Conservation (phyloP, 805 yeast genomes). For the Ogataea salicorniae region DNA sequence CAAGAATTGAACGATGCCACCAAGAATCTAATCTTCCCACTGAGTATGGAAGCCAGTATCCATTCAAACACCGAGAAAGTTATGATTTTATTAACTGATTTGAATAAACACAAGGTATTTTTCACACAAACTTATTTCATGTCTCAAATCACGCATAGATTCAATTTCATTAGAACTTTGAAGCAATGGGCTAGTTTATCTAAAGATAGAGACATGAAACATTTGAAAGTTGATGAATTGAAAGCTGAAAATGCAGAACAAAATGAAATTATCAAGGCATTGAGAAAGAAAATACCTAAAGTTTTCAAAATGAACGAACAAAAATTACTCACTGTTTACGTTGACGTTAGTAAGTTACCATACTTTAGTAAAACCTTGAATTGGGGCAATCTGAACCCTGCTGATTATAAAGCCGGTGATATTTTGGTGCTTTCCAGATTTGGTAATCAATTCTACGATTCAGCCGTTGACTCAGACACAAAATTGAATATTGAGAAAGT, state of each 20-base stretch:
- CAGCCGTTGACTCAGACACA: constrained; percentile 2
- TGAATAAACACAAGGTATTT: constrained; percentile 28
- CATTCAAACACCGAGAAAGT: constrained; percentile 38
- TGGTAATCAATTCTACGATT: constrained; percentile 22
- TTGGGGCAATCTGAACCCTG: constrained; percentile 35
- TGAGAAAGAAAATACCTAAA: constrained; percentile 49
- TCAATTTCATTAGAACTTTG: constrained; percentile 32
- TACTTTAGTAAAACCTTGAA: constrained; percentile 16
- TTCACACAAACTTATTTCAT: constrained; percentile 22
- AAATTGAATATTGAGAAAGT: constrained; percentile 9
- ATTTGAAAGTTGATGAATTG: constrained; percentile 37
- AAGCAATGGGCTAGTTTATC: constrained; percentile 34
- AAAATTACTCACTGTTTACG: constrained; percentile 38
- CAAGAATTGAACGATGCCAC: constrained; percentile 44
- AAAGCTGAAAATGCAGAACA: constrained; percentile 40
- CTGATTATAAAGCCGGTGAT: constrained; percentile 47
- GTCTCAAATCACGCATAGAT: constrained; percentile 44
- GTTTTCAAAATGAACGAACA: constrained; percentile 27
- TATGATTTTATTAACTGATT: constrained; percentile 44
- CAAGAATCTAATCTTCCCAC: constrained; percentile 34
- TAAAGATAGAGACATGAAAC: constrained; percentile 32
- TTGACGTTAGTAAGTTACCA: constrained; percentile 40
- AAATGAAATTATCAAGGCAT: constrained; percentile 38
- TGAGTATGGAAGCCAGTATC: constrained; percentile 12
- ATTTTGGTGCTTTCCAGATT: constrained; percentile 45